Evolutionary conservation across 2,329 filamentous ascomycete species (phyloP).

Genomic region (Talaromyces sp.): DNA sequence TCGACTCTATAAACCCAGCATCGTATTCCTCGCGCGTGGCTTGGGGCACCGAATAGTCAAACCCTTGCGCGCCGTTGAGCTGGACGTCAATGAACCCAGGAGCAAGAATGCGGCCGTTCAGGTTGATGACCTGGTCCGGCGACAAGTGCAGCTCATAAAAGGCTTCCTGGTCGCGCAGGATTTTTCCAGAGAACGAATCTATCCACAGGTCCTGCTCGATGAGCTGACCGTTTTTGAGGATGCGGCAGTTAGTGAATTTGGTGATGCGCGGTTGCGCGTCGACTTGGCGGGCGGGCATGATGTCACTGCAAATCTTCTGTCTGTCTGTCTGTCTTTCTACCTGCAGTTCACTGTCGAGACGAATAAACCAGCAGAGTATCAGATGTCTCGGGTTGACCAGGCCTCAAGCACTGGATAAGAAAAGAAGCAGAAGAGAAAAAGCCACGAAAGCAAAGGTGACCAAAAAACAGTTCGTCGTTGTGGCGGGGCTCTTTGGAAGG

Average conservation of each 20-base stretch:
- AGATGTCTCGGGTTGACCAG: neutral
- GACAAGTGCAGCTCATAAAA: slow-evolving; percentile 44
- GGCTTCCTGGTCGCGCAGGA: slow-evolving; percentile 63
- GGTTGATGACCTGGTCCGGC: slow-evolving; percentile 71
- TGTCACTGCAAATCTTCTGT: slow-evolving; percentile 14
- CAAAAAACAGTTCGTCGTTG: neutral
- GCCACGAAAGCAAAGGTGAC: neutral
- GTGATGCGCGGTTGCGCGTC: slow-evolving; percentile 52
- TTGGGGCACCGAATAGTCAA: slow-evolving; percentile 79
- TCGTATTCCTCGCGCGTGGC: slow-evolving; percentile 63
- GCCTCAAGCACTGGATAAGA: neutral
- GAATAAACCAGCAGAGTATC: neutral
- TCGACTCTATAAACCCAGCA: slow-evolving; percentile 66
- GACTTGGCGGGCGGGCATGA: slow-evolving; percentile 30
- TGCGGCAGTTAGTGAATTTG: slow-evolving; percentile 82
- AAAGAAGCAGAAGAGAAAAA: neutral
- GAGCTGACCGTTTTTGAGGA: slow-evolving; percentile 63
- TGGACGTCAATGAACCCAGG: slow-evolving; percentile 88
- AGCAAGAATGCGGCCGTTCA: slow-evolving; percentile 75
- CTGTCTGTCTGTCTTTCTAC: neutral
- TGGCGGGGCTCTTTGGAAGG: neutral
- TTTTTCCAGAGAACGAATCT: slow-evolving; percentile 72
- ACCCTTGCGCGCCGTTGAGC: slow-evolving; percentile 86
- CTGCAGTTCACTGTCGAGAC: no score
- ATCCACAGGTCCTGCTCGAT: slow-evolving; percentile 83